Evolutionary conservation across 2,329 filamentous ascomycete species (phyloP).

Genomic region (Mollisia scopiformis): DNA sequence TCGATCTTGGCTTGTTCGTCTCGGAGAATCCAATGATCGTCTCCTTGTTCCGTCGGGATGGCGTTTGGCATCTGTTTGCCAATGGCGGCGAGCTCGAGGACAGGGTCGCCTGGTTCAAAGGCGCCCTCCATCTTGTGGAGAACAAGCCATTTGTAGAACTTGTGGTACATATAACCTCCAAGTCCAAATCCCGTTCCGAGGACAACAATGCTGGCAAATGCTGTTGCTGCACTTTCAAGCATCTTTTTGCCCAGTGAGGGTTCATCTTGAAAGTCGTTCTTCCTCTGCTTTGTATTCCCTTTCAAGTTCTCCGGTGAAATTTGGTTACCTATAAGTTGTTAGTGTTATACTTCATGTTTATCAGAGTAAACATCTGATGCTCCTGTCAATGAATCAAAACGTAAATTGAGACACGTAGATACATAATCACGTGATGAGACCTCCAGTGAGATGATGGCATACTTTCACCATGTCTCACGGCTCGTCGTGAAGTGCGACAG

Average conservation of each 20-base stretch:
- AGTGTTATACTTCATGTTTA: neutral
- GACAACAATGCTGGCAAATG: conserved; percentile 73
- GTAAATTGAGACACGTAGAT: neutral
- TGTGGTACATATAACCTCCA: conserved; percentile 79
- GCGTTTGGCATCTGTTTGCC: conserved; percentile 57
- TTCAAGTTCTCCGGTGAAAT: conserved; percentile 1
- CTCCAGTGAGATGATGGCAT: neutral
- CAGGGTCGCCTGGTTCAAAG: conserved; percentile 89
- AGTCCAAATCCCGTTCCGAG: conserved; percentile 66
- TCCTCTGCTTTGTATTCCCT: conserved; percentile 9
- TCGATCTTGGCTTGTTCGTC: conserved; percentile 84
- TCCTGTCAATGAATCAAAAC: neutral
- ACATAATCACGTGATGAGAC: neutral
- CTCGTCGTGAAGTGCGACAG: neutral
- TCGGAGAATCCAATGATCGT: conserved; percentile 77
- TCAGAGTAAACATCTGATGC: neutral
- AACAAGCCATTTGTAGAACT: conserved; percentile 86
- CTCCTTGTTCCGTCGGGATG: conserved; percentile 36
- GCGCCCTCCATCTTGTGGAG: conserved; percentile 92
- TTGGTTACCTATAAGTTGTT: neutral
- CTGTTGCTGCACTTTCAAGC: conserved; percentile 75
- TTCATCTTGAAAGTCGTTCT: conserved; percentile 21
- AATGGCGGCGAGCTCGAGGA: conserved; percentile 76
- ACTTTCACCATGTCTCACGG: neutral
- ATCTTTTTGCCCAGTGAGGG: conserved; percentile 54